A percentile compares a stretch with the other conserved stretches of the same genome.
phyloP scores from a whole-genome alignment of 169 alveolate genomes.

The Eimeria tenella region DNA sequence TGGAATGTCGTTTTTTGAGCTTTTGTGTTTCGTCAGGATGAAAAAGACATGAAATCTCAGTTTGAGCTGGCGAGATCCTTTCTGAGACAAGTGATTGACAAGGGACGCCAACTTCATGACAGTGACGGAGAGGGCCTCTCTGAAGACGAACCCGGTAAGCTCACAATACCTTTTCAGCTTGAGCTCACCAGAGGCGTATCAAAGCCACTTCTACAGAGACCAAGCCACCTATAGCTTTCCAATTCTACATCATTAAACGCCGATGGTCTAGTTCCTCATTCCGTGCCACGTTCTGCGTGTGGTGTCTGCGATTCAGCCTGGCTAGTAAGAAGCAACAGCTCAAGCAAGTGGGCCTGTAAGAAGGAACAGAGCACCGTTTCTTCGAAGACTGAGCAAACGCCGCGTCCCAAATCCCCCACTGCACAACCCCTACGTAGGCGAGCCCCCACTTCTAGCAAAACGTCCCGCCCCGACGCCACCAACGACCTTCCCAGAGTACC shows the following conservation, averaged over 20 bases:
- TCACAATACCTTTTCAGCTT: too few species aligned
- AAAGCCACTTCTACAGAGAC: too few species aligned
- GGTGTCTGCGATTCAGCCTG: slow-evolving; percentile 33
- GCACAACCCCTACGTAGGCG: slow-evolving; percentile 31
- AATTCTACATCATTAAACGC: too few species aligned
- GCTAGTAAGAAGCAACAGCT: slow-evolving; percentile 15
- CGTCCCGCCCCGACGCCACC: slow-evolving; percentile 22
- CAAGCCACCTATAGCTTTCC: too few species aligned
- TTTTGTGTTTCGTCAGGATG: slow-evolving; percentile 40
- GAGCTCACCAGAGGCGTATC: too few species aligned
- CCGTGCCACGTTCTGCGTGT: neutral
- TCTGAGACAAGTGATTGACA: slow-evolving; percentile 77
- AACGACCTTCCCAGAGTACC: slow-evolving; percentile 20
- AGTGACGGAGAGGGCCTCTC: slow-evolving; percentile 83
- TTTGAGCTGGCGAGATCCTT: slow-evolving; percentile 72
- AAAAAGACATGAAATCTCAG: slow-evolving; percentile 70
- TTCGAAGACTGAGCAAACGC: slow-evolving; percentile 9
- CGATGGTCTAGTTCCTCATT: too few species aligned
- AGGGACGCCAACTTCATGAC: slow-evolving; percentile 81
- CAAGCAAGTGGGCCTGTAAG: slow-evolving; percentile 46
- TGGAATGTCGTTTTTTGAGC: neutral
- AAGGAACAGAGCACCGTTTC: slow-evolving; percentile 3
- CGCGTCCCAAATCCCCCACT: slow-evolving; percentile 33
- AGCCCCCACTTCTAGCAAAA: slow-evolving; percentile 43
- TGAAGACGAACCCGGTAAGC: slow-evolving; percentile 79